phyloP scores from a whole-genome alignment of 768 basidiomycete genomes.

The Podaxis sp. region DNA sequence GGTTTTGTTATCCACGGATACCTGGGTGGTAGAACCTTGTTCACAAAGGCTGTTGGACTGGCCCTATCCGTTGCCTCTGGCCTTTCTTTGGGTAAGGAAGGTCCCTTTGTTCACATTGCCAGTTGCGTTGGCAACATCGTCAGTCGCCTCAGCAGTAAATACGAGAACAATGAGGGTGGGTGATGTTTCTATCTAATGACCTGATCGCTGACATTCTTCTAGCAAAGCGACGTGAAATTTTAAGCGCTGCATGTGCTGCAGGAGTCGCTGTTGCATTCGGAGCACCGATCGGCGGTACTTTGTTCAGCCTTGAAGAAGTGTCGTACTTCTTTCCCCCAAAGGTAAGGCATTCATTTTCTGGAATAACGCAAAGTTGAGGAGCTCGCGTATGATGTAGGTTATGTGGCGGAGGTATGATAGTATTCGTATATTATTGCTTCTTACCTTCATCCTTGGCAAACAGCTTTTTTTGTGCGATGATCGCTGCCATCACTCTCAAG shows the following conservation, averaged over 20 bases:
- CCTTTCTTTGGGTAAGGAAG: slow-evolving; percentile 74
- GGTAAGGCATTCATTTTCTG: slow-evolving; percentile 31
- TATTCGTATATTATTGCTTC: slow-evolving; percentile 16
- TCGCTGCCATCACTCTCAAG: slow-evolving; percentile 91
- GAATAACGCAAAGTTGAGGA: background rate
- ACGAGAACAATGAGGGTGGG: slow-evolving; percentile 92
- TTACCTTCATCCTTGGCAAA: slow-evolving; percentile 19
- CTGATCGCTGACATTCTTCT: background rate
- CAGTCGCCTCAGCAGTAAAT: slow-evolving; percentile 82
- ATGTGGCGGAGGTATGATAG: slow-evolving; percentile 88
- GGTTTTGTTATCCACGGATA: slow-evolving; percentile 98
- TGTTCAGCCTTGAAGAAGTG: slow-evolving; percentile 94
- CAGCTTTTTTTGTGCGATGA: slow-evolving; percentile 98
- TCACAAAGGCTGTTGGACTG: slow-evolving; percentile 88
- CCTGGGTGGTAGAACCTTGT: slow-evolving; percentile 84
- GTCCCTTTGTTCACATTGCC: slow-evolving; percentile 86
- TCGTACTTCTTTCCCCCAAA: slow-evolving; percentile 97
- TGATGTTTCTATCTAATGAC: slow-evolving; percentile 7
- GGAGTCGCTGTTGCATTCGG: slow-evolving; percentile 98
- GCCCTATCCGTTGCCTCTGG: slow-evolving; percentile 92
- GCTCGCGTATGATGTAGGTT: slow-evolving; percentile 39
- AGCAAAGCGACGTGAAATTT: slow-evolving; percentile 92
- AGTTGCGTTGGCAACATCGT: slow-evolving; percentile 92
- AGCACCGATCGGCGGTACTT: slow-evolving; percentile 90
- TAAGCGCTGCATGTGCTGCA: slow-evolving; percentile 95